These are phyloP conservation scores for Backusella westeae DNA, from an alignment of 192 early-diverging fungal genomes.

Conservation along the genomic window DNA sequence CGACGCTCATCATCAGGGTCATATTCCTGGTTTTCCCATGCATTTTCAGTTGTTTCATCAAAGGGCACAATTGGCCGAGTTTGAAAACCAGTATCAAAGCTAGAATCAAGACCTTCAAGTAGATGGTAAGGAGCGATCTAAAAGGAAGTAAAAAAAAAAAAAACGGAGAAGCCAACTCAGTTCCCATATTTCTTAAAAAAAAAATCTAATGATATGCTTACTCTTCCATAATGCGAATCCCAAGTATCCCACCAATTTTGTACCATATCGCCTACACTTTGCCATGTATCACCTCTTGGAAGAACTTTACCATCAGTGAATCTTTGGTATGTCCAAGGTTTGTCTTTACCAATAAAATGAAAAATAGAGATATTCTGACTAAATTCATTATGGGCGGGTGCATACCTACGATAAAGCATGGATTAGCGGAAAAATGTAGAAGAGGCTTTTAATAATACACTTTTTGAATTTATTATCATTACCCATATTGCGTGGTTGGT, in stretches of 20 bases:
- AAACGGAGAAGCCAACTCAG: neutral
- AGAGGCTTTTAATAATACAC: neutral
- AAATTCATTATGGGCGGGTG: conserved; percentile 80
- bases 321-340: conserved; percentile 87
- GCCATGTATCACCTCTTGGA: conserved; percentile 43
- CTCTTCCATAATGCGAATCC: conserved; percentile 49
- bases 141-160: neutral
- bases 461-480: neutral
- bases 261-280: conserved; percentile 55
- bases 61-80: conserved; percentile 13
- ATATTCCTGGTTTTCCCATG: conserved; percentile 24
- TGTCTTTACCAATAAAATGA: conserved; percentile 87
- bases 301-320: conserved; percentile 59
- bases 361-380: conserved; percentile 69
- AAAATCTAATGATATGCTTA: neutral
- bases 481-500: conserved; percentile 76
- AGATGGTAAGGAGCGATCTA: conserved; percentile 14
- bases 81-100: neutral
- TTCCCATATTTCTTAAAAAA: neutral
- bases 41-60: conserved; percentile 17
- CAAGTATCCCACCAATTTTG: conserved; percentile 76
- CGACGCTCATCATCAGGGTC: conserved; percentile 6
- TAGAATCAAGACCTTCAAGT: neutral
- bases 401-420: conserved; percentile 43
- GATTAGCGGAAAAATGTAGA: neutral